Evolutionary conservation across 768 basidiomycete genomes (phyloP), one percentile per base, ranked within the genome.

Genomic region (Rubroboletus pulcherrimus): DNA sequence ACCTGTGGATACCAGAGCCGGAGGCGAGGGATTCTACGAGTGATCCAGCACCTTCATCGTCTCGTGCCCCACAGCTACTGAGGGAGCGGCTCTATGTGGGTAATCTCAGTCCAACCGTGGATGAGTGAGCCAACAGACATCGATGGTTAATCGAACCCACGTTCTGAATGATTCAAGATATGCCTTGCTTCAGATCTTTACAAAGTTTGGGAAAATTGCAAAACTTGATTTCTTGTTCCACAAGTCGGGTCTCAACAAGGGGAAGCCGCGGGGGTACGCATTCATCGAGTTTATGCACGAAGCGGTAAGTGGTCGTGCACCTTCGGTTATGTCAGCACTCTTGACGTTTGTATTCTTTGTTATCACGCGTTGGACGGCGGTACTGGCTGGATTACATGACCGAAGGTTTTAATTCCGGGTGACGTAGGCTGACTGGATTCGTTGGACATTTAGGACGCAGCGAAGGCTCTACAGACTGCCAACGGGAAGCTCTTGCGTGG

Each of bases 161-260:
- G 31, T 49, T 61, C 62, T 65, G 40, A 72, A 40, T 49, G 17
- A 47, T 54, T 51, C 48, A 66, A 96, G 93, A 71, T 92, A 93
- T 72, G 78, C 91, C 4, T 79, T 99, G 15, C 81, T 98, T 21
- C 91, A 95, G 71, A 72, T 95, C 35, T 97, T 97, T 73, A 82
- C 89, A 33, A 94, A 89, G 73, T 94, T 86, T 69, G 97, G 97
- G 52, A 93, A 92, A 72, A 81, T 98, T 57, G 82, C 92, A 21
- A 92, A 93, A 62, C 81, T 98, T 49, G 97, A 99, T 72, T 98
- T 86, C 71, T 79, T 98, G 59, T 98, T 98, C 67, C 95, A 99
- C 78, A 98, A 96, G 73, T 77, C 88, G 0, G 97, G 96, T 0
- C 79, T 85, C 12, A 73, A 86, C 65, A 94, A 87, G 68, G 97